phyloP scores from a whole-genome alignment of 2,329 filamentous ascomycete genomes.

The Pestalotiopsis sp. region DNA sequence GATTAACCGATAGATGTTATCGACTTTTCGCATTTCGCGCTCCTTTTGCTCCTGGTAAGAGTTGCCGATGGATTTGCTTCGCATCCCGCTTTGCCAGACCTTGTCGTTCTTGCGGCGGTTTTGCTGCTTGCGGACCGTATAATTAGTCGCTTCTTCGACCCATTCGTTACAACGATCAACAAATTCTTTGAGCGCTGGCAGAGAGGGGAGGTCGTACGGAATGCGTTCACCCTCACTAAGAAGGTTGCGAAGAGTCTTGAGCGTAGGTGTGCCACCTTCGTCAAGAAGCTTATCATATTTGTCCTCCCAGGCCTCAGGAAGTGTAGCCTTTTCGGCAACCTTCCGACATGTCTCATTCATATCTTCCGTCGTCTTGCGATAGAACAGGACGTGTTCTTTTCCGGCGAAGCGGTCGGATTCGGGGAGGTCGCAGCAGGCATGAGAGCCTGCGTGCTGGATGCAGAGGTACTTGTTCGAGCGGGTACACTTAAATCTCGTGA shows the following conservation, averaged over 20 bases:
- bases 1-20: slow-evolving; percentile 85
- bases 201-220: slow-evolving; percentile 81
- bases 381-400: slow-evolving; percentile 73
- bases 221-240: slow-evolving; percentile 96
- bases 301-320: slow-evolving; percentile 87
- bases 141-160: slow-evolving; percentile 95
- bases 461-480: slow-evolving; percentile 83
- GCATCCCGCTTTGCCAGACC: slow-evolving; percentile 73
- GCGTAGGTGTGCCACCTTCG: slow-evolving; percentile 79
- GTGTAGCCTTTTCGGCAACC: slow-evolving; percentile 81
- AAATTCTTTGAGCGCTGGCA: slow-evolving; percentile 82
- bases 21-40: slow-evolving; percentile 83
- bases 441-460: slow-evolving; percentile 76
- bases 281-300: slow-evolving; percentile 86
- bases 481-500: slow-evolving; percentile 87
- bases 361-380: slow-evolving; percentile 74
- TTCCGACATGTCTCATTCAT: slow-evolving; percentile 71
- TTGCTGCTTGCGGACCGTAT: slow-evolving; percentile 96
- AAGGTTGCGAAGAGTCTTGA: slow-evolving; percentile 83
- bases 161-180: slow-evolving; percentile 97
- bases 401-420: slow-evolving; percentile 70
- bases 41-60: slow-evolving; percentile 74
- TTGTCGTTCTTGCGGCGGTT: slow-evolving; percentile 95
- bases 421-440: slow-evolving; percentile 76
- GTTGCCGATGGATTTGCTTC: slow-evolving; percentile 63